phyloP scores from a whole-genome alignment of 441 rosid species.

The Pelargonium myrrhifolium region DNA sequence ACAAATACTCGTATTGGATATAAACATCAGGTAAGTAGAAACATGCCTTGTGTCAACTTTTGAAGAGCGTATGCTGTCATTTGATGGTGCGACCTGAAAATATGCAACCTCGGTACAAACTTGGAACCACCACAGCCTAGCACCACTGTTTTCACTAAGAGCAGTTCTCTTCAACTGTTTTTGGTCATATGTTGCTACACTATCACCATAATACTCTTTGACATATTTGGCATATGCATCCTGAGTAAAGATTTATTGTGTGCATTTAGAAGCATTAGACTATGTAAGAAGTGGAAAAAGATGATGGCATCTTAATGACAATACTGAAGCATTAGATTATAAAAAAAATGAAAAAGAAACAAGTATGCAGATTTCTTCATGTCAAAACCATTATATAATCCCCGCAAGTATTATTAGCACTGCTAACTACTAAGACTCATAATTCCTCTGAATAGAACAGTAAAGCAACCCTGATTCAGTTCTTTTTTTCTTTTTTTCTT shows the following conservation, averaged over 20 bases:
- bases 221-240: conserved; percentile 66
- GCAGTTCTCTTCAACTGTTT: conserved; percentile 46
- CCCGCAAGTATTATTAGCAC: neutral
- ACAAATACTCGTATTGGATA: neutral
- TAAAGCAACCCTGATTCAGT: neutral
- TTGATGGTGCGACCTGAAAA: conserved; percentile 90
- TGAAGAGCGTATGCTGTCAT: conserved; percentile 81
- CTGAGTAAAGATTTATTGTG: conserved; percentile 27
- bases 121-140: conserved; percentile 94
- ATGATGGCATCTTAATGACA: neutral
- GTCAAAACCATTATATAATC: neutral
- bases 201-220: conserved; percentile 44
- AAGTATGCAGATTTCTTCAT: no score
- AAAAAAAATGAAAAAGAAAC: no score
- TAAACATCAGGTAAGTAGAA: conserved; percentile 1
- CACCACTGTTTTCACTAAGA: conserved; percentile 37
- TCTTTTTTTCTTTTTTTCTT: no score
- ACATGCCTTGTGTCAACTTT: conserved; percentile 65
- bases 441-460: neutral
- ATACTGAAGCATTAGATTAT: neutral
- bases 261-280: conserved; percentile 9
- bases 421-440: no score
- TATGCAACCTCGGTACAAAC: conserved; percentile 94
- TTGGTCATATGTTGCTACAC: conserved; percentile 50
- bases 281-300: neutral